Conservation (phyloP, 2,329 filamentous ascomycete genomes). For the Epichloe hybrida region DNA sequence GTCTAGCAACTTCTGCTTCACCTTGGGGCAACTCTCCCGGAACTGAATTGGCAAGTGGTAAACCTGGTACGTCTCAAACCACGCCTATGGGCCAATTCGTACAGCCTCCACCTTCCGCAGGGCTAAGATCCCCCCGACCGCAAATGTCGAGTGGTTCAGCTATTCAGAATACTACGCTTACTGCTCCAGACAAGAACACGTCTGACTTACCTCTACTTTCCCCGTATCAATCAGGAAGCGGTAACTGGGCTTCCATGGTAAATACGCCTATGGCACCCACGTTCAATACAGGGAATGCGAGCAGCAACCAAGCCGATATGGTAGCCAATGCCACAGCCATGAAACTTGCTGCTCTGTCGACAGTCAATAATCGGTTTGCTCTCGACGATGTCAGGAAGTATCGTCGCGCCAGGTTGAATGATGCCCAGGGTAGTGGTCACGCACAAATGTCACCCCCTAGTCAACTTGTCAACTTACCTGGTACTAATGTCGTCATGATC, state of each 20-base stretch:
- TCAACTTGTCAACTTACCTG: constrained; percentile 48
- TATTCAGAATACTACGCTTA: constrained; percentile 74
- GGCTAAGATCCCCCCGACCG: constrained; percentile 63
- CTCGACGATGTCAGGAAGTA: constrained; percentile 96
- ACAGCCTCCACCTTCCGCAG: constrained; percentile 61
- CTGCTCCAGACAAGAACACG: constrained; percentile 49
- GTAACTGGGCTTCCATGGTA: constrained; percentile 97
- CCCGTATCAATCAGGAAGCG: constrained; percentile 64
- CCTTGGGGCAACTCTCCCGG: constrained; percentile 55
- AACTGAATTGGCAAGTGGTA: constrained; percentile 43
- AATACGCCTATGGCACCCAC: constrained; percentile 92
- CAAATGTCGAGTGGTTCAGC: constrained; percentile 52
- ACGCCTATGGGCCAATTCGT: constrained; percentile 88
- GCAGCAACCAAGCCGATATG: constrained; percentile 78
- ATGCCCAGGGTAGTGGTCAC: constrained; percentile 52
- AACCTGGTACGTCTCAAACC: constrained; percentile 61
- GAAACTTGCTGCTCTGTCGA: constrained; percentile 93
- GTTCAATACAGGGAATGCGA: constrained; percentile 47
- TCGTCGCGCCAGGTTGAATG: constrained; percentile 78
- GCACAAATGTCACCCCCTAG: constrained; percentile 53
- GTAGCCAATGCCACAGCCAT: constrained; percentile 97
- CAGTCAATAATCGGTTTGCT: constrained; percentile 95
- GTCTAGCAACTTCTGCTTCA: constrained; percentile 33
- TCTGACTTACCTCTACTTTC: constrained; percentile 75
- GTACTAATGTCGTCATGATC: constrained; percentile 79